Conservation (phyloP, 2,329 filamentous ascomycete genomes). For the Nothopassalora personata region DNA sequence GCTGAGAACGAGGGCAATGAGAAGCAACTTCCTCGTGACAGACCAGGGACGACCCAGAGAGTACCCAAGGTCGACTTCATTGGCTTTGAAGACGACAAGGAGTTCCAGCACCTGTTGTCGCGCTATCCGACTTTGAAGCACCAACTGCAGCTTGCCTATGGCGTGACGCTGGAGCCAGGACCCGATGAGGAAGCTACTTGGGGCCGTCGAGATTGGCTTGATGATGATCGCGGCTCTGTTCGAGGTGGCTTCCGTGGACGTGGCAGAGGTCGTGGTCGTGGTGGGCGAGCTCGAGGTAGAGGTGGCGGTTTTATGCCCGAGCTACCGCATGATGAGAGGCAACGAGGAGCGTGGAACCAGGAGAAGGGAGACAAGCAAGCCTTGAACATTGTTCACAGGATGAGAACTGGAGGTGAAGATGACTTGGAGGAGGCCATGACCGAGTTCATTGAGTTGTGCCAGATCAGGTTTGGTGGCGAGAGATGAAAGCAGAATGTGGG, state of each 20-base stretch:
- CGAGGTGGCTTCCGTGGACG: constrained; percentile 18
- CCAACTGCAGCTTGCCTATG: constrained; percentile 33
- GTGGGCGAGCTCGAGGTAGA: constrained; percentile 17
- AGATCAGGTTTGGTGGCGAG: constrained; percentile 34
- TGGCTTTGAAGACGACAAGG: constrained; percentile 30
- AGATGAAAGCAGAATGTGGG: background rate
- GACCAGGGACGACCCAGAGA: constrained; percentile 23
- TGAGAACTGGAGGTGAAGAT: constrained; percentile 28
- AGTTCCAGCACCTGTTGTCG: constrained; percentile 30
- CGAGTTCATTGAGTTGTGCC: constrained; percentile 42
- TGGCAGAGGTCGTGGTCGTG: constrained; percentile 14
- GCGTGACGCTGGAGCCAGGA: constrained; percentile 33
- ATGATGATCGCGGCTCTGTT: constrained; percentile 2
- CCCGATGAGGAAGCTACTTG: constrained; percentile 27
- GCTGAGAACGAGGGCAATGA: background rate
- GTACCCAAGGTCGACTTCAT: constrained; percentile 26
- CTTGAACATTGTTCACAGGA: constrained; percentile 24
- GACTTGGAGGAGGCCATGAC: constrained; percentile 36
- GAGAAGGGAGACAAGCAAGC: constrained; percentile 35
- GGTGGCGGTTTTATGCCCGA: constrained; percentile 10
- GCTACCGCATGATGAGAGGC: constrained; percentile 15
- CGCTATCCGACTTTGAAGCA: constrained; percentile 31
- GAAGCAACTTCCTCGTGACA: constrained; percentile 6
- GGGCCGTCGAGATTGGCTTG: constrained; percentile 24
- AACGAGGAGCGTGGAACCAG: constrained; percentile 33